These are phyloP conservation scores for Pseudozyma hubeiensis DNA, from an alignment of 1,284 basidiomycete genomes.

Conservation along the genomic window DNA sequence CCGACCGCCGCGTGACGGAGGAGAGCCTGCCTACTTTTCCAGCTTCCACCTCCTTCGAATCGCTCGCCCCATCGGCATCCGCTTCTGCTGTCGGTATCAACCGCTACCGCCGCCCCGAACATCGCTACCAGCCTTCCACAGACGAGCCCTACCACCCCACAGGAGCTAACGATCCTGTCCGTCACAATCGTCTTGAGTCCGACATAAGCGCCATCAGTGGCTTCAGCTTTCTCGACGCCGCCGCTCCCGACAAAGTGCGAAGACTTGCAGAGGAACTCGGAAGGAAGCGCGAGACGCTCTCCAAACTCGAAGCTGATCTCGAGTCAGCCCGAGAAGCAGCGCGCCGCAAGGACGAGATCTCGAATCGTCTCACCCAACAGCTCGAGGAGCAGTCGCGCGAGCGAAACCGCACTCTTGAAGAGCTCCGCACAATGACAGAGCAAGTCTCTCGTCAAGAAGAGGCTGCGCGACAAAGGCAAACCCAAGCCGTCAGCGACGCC, in stretches of 20 bases:
- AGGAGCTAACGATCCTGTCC: constrained; percentile 26
- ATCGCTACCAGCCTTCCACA: constrained; percentile 15
- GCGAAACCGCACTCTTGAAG: constrained; percentile 17
- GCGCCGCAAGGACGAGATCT: constrained; percentile 14
- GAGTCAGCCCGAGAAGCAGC: constrained; percentile 17
- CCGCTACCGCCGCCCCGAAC: constrained; percentile 17
- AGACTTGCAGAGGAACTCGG: constrained; percentile 34
- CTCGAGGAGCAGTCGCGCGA: constrained; percentile 40
- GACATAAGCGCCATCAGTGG: constrained; percentile 45
- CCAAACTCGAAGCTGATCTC: constrained; percentile 30
- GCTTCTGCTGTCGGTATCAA: constrained; percentile 33
- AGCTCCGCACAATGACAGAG: constrained; percentile 16
- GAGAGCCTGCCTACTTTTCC: constrained; percentile 40
- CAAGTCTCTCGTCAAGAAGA: constrained; percentile 20
- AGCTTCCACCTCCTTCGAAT: constrained; percentile 39
- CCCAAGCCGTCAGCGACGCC: constrained; percentile 20
- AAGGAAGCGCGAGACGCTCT: constrained; percentile 24
- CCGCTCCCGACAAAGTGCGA: constrained; percentile 37
- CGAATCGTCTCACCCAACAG: constrained; percentile 27
- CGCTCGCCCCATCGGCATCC: constrained; percentile 42
- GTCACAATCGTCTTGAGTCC: constrained; percentile 44
- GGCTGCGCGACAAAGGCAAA: constrained; percentile 14
- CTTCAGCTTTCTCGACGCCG: constrained; percentile 45
- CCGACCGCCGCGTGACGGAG: constrained; percentile 36
- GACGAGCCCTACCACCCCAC: constrained; percentile 36